Evolutionary conservation across 306 rosid genomes (phyloP), one percentile per base, ranked within the genome.

Genomic region (Begonia masoniana): DNA sequence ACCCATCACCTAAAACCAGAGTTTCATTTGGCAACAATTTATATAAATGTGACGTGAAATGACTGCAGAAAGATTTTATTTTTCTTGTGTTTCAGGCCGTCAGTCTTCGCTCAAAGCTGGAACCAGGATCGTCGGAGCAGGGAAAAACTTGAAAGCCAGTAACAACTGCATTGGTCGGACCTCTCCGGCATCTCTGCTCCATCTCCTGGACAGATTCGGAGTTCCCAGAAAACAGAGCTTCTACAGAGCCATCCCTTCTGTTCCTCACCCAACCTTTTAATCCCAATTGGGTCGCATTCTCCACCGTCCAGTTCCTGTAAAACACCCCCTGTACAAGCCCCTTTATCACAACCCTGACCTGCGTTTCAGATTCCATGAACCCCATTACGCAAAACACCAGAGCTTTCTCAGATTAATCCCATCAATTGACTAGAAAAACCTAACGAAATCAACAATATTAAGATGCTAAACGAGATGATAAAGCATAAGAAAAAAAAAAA

Each of bases 181-280:
- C 94, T 7, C 85, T 94, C 13, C 94, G 83, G 54, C 97, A 81
- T 77, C 97, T 64, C 68, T 65, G 88, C 76, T 78, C 82, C 94
- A 91, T 85, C 62, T 91, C 96, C 59, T 57, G 55, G 4, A 78
- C 78, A 13, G 63, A 64, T 9, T 71, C 69, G 19, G 70, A 50
- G 9, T 43, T 55, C 19, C 80, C 84, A 15, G 78, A 78, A 26
- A 74, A 72, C 58, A 78, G 73, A 31, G 78, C 74, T 59, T 78
- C 84, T n/a, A 78, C 80, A 35, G 78, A 71, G 10, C 84, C 84
- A 62, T 78, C 84, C 41, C 78, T 71, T 55, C 72, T 60, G 58
- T 78, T 74, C 56, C 80, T 53, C 21, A 78, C 80, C 80, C 75
- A 78, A 41, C 84, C 84, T 35, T 62, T 78, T 26, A 78, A 57